Evolutionary conservation across 805 yeast genomes (phyloP).

Genomic region (Danielia reshetovae): DNA sequence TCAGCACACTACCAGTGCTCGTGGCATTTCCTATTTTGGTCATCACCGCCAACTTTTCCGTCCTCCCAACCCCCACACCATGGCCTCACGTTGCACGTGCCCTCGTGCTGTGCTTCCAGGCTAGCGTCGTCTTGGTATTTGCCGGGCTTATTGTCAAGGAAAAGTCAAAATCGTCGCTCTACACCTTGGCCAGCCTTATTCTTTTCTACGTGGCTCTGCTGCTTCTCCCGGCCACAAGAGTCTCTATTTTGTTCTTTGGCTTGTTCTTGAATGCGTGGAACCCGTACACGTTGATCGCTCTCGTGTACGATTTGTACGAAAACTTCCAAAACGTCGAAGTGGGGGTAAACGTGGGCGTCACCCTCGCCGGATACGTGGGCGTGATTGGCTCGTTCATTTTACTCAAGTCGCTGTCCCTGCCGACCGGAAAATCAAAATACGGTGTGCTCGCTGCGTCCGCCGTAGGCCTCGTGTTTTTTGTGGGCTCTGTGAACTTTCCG

Average conservation of each 20-base stretch:
- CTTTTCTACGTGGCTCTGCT: conserved; percentile 21
- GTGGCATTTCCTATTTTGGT: conserved; percentile 30
- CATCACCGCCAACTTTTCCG: conserved; percentile 21
- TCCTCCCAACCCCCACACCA: conserved; percentile 3
- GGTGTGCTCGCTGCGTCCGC: neutral
- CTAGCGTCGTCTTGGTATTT: conserved; percentile 17
- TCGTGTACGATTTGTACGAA: conserved; percentile 23
- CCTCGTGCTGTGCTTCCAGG: conserved; percentile 19
- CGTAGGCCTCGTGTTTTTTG: conserved; percentile 1
- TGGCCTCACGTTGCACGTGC: conserved; percentile 5
- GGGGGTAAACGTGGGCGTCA: conserved; percentile 1
- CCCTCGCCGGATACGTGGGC: conserved; percentile 18
- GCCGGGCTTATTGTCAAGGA: conserved; percentile 10
- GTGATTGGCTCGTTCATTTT: conserved; percentile 13
- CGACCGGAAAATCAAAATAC: neutral
- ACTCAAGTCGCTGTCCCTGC: conserved; percentile 1
- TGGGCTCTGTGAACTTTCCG: conserved; percentile 5
- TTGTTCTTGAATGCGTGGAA: conserved; percentile 28
- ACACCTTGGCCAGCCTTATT: conserved; percentile 15
- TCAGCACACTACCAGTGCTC: conserved; percentile 31
- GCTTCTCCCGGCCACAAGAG: conserved; percentile 22
- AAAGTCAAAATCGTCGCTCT: neutral
- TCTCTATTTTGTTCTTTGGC: conserved; percentile 26
- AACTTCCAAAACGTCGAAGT: conserved; percentile 6
- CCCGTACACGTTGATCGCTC: conserved; percentile 26